A percentile compares a stretch with the other conserved stretches of the same genome.
Evolutionary conservation across 1,139 yeast species (phyloP).

Genomic region (Sugiyamaella paludigena): DNA sequence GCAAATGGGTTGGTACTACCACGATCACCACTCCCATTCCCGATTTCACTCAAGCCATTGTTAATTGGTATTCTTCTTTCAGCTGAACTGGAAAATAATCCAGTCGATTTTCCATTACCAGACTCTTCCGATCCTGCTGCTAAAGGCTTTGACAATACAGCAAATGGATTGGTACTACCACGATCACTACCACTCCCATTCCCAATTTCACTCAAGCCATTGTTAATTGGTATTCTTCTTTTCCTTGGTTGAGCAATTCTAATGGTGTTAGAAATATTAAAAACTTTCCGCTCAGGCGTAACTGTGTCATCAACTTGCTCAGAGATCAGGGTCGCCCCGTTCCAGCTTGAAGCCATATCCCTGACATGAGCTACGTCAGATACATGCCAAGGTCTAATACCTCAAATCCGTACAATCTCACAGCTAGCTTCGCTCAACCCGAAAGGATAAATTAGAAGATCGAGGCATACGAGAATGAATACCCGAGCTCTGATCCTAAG

Average conservation of each 20-base stretch:
- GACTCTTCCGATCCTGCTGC: not conserved
- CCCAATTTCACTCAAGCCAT: conserved; percentile 18
- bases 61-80: no score
- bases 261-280: not conserved
- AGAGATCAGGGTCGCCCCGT: no score
- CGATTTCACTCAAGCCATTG: conserved; percentile 18
- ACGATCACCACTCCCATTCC: conserved; percentile 2
- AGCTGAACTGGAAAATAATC: not conserved
- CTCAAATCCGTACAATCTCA: no score
- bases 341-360: no score
- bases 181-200: not conserved
- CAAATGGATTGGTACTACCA: conserved; percentile 18
- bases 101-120: not conserved
- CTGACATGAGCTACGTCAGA: no score
- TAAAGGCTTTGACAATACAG: conserved; percentile 16
- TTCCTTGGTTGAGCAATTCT: conserved; percentile 55
- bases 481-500: no score
- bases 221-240: conserved; percentile 32
- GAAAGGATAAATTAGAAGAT: no score
- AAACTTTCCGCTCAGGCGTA: no score
- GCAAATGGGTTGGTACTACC: conserved; percentile 19
- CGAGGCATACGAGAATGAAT: no score
- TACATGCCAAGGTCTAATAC: no score
- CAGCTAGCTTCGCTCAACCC: not conserved
- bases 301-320: no score